Base-by-base conservation (phyloP, 345 rosid species). In the Sisymbrium altissimum region DNA sequence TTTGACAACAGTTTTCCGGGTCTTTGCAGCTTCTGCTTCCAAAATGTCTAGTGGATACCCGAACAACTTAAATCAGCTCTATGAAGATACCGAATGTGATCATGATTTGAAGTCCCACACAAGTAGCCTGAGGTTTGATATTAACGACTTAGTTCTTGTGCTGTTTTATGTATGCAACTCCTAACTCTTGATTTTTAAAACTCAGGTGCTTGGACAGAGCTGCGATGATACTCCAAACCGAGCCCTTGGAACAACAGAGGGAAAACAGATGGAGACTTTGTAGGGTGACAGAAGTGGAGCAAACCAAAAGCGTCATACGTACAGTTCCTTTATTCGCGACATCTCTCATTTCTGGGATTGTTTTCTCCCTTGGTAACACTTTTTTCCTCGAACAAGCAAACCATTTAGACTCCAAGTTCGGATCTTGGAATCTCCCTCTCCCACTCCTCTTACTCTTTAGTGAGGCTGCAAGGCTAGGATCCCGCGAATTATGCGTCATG, bases 241-340 rank as follows among this genome's bases (percentile, higher is more conserved):
- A 66, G 74, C 10, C 81, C 0, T 30, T 67, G 32, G 76, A 73
- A 19, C 54, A 76, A 27, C 80, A 81, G 50, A 75, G 40, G 63
- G 46, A 45, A 59, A 76, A 79, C 44, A 74, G 71, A 52, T 83
- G 86, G 84, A 79, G 35, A 65, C 86, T 83, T 9, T 83, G 86
- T 68, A 65, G 75, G 18, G 80, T 81, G 3, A 79, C 79, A 13
- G 83, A 81, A 76, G 81, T 83, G 29, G 83, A 83, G 62, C 79
- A 70, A 74, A 78, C 80, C 2, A 79, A 81, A 71, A 60, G 72
- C 55, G 25, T 64, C 5, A 33, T 76, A 10, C 66, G 71, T 17
- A 57, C 77, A 61, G 68, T 76, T 46, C 84, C 81, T 0, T 60
- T 83, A 4, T 66, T 73, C 29, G 19, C 50, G 2, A 79, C 80